A percentile compares a stretch with the other conserved stretches of the same genome.
phyloP scores from a whole-genome alignment of 305 asterid genomes.

The Caryopteris hybrid region DNA sequence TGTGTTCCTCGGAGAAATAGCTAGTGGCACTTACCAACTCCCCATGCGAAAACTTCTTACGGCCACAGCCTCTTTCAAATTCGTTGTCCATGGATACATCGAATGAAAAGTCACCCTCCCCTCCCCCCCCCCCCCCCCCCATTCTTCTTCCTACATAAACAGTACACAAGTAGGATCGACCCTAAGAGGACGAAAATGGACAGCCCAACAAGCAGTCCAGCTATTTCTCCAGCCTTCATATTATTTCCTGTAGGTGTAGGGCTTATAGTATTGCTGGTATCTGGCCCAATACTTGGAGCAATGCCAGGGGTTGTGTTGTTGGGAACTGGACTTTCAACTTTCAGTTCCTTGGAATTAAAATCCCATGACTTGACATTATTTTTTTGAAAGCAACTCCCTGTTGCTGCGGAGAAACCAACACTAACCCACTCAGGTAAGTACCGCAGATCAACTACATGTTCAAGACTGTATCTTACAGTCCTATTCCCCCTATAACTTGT shows the following conservation, averaged over 20 bases:
- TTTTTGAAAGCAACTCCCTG: background rate
- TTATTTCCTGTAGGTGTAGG: background rate
- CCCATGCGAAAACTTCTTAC: background rate
- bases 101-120: background rate
- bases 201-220: background rate
- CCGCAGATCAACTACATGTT: background rate
- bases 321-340: too few relatives aligned
- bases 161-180: background rate
- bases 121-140: background rate
- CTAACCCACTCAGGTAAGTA: background rate
- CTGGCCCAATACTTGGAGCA: too few relatives aligned
- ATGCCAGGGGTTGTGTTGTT: background rate
- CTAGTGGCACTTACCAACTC: conserved; percentile 29
- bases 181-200: background rate
- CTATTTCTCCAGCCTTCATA: background rate
- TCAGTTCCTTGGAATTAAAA: background rate
- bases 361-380: background rate
- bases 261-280: too few relatives aligned
- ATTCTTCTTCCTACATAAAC: background rate
- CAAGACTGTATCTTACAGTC: background rate
- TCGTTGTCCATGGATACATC: background rate
- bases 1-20: conserved; percentile 30
- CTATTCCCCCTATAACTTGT: background rate
- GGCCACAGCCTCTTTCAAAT: background rate
- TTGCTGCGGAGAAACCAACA: background rate